phyloP scores from a whole-genome alignment of 306 rosid genomes.

The Vicia sativa region DNA sequence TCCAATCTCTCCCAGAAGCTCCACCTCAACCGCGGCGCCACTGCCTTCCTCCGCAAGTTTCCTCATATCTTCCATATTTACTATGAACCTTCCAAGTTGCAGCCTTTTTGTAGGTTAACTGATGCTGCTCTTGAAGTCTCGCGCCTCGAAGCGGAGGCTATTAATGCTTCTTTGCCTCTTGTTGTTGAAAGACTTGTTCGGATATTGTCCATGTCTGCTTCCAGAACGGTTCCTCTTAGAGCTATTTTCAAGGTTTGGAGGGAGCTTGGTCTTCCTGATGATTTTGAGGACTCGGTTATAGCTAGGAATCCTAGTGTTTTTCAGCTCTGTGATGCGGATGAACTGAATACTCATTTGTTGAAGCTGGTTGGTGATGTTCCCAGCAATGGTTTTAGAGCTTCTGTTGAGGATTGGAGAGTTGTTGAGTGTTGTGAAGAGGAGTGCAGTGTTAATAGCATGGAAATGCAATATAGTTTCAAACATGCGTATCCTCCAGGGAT shows the following conservation, averaged over 20 bases:
- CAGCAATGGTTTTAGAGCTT: conserved; percentile 47
- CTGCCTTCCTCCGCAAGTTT: conserved; percentile 73
- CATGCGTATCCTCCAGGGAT: conserved; percentile 84
- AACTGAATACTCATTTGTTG: conserved; percentile 74
- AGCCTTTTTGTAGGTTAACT: conserved; percentile 68
- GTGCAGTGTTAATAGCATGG: conserved; percentile 55
- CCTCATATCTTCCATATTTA: conserved; percentile 81
- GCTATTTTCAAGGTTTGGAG: conserved; percentile 84
- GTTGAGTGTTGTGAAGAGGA: conserved; percentile 75
- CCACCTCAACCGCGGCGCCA: conserved; percentile 80
- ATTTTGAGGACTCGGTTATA: conserved; percentile 83
- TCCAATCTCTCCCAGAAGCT: conserved; percentile 79
- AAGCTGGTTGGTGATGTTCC: conserved; percentile 57
- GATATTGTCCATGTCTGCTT: conserved; percentile 71
- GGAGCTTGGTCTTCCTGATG: conserved; percentile 94
- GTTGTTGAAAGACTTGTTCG: conserved; percentile 71
- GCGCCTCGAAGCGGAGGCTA: conserved; percentile 60
- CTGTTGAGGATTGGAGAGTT: conserved; percentile 88
- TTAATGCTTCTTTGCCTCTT: conserved; percentile 57
- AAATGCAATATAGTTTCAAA: conserved; percentile 63
- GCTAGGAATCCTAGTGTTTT: conserved; percentile 58
- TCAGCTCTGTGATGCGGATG: conserved; percentile 68
- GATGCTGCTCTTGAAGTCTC: conserved; percentile 57
- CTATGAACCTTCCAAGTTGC: conserved; percentile 66
- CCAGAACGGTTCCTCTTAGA: conserved; percentile 77